Evolutionary conservation across 768 basidiomycete genomes (phyloP).

Genomic region (Gyrodon lividus): DNA sequence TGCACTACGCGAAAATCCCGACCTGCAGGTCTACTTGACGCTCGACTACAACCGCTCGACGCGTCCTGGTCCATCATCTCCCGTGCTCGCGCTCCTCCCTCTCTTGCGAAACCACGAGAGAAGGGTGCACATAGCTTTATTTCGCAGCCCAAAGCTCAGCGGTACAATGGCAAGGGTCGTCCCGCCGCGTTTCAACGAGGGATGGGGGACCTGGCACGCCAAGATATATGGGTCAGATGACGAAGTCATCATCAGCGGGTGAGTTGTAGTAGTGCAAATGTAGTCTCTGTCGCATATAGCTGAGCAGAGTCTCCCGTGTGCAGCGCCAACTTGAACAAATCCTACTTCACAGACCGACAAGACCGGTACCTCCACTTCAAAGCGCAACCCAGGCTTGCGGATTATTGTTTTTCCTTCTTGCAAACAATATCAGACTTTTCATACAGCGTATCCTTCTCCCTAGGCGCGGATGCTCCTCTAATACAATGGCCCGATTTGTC

Average conservation of each 20-base stretch:
- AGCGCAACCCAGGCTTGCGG: conserved; percentile 58
- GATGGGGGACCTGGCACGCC: conserved; percentile 98
- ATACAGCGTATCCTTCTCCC: conserved; percentile 41
- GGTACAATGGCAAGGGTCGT: conserved; percentile 74
- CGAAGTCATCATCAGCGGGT: conserved; percentile 93
- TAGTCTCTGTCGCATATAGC: not conserved
- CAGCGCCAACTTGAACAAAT: conserved; percentile 90
- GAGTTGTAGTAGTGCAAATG: conserved; percentile 22
- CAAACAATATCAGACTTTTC: conserved; percentile 69
- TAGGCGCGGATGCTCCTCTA: conserved; percentile 44
- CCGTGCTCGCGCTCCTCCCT: conserved; percentile 66
- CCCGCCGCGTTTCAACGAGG: conserved; percentile 94
- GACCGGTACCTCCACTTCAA: conserved; percentile 88
- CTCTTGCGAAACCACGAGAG: conserved; percentile 69
- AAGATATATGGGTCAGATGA: conserved; percentile 95
- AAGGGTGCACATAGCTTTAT: conserved; percentile 76
- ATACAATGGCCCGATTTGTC: conserved; percentile 67
- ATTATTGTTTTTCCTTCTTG: conserved; percentile 84
- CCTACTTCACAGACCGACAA: conserved; percentile 94
- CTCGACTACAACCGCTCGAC: conserved; percentile 82
- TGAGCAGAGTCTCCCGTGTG: not conserved
- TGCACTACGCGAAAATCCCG: conserved; percentile 56
- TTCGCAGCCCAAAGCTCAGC: conserved; percentile 82
- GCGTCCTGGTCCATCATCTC: conserved; percentile 69
- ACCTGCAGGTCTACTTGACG: conserved; percentile 67